Evolutionary conservation across 202 grass and related monocot genomes (phyloP), one percentile per base, ranked within the genome.

Genomic region (Zizania palustris): DNA sequence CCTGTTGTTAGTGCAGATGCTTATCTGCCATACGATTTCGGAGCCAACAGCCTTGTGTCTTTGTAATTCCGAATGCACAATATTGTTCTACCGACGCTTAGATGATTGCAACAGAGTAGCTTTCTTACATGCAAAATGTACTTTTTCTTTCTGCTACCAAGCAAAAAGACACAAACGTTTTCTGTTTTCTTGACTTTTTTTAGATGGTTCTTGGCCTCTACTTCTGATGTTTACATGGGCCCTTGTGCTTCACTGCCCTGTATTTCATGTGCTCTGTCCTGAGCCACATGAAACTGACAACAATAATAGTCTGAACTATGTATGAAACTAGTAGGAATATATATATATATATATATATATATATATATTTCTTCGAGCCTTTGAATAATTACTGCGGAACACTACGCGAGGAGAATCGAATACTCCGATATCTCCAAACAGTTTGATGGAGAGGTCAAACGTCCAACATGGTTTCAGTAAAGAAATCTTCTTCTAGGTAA

Each of bases 11-110:
- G 16, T 54, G 37, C 46, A 65, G 62, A 72, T 72, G 56, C 35
- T 80, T 63, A 63, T 55, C 68, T 53, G 3, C 19, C 78, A 19
- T 36, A 16, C 63, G 37, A 85, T 75, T 18, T n/a, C 55, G 63
- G 71, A 45, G 56, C 77, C 63, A 64, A 75, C 83, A 56, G 36
- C n/a, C 3, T 10, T 37, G 3, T 10, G 28, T 2, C 28, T 28
- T 28, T 1, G 1, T 28, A 28, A 28, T 28, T 21, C 21, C 57
- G 5, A 7, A 40, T 15, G 5, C 59, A 15, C n/a, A 53, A 54
- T 54, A 16, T 22, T 60, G 33, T 22, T 60, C 22, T 34, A 34
- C 57, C 54, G 19, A 22, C 19, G 19, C 54, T 46, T 11, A 55
- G 7, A 20, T 55, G 51, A 20, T 20, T 55, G 51, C 15, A 65